phyloP scores from a whole-genome alignment of 2,329 filamentous ascomycete species.

The Paramyrothecium sp. region DNA sequence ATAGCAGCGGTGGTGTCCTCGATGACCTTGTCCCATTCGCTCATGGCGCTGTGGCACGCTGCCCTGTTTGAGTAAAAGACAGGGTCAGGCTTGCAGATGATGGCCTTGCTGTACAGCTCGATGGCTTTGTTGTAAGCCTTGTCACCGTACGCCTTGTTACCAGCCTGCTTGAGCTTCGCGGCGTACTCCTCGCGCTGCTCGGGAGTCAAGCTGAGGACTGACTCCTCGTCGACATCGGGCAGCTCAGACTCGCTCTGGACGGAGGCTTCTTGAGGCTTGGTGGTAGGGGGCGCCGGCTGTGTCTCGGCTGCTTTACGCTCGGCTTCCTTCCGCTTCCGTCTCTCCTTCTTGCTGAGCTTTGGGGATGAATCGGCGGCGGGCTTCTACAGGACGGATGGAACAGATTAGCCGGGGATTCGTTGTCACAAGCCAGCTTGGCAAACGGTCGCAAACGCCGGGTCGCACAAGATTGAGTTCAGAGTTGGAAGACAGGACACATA shows the following conservation, averaged over 20 bases:
- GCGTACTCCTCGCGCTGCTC: constrained; percentile 84
- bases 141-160: constrained; percentile 92
- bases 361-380: constrained; percentile 48
- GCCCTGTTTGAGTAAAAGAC: constrained; percentile 99
- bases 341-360: constrained; percentile 87
- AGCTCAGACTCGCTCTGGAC: constrained; percentile 65
- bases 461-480: background rate
- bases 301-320: constrained; percentile 55
- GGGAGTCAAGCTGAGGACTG: constrained; percentile 47
- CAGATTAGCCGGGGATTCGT: background rate
- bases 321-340: constrained; percentile 81
- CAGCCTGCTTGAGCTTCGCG: constrained; percentile 87
- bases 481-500: constrained; percentile 28
- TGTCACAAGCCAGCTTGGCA: constrained; percentile 2
- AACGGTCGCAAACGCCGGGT: background rate
- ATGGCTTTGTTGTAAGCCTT: constrained; percentile 96
- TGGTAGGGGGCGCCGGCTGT: constrained; percentile 33
- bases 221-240: constrained; percentile 63
- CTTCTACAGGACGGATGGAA: constrained; percentile 31
- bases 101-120: constrained; percentile 91
- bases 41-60: constrained; percentile 92
- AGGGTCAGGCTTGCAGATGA: constrained; percentile 94
- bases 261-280: constrained; percentile 47
- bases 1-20: constrained; percentile 96
- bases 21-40: constrained; percentile 92